Conservation (phyloP, 1,284 basidiomycete genomes). For the Malassezia brasiliensis region DNA sequence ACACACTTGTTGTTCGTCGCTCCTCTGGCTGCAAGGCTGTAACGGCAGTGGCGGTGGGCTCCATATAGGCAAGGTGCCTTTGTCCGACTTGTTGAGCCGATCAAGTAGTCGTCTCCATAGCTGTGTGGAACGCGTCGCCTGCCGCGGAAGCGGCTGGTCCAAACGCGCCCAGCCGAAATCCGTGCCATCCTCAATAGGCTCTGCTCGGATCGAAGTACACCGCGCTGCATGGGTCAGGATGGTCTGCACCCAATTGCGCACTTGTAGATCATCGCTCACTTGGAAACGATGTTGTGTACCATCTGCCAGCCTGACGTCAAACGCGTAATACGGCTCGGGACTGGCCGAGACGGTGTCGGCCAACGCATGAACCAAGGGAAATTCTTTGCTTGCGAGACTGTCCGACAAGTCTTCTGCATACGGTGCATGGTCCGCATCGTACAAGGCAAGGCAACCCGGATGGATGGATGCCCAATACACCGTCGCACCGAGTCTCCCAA, state of each 20-base stretch:
- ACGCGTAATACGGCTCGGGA: background rate
- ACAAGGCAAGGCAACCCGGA: background rate
- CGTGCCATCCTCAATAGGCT: background rate
- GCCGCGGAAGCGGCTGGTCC: background rate
- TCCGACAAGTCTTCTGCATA: background rate
- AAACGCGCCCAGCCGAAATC: background rate
- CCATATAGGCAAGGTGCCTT: background rate
- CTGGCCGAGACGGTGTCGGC: background rate
- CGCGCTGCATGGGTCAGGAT: background rate
- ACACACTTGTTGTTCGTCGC: background rate
- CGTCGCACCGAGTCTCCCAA: background rate
- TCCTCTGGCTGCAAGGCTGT: background rate
- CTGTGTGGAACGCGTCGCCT: background rate
- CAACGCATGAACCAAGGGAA: background rate
- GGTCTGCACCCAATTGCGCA: background rate
- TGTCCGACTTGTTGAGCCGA: background rate
- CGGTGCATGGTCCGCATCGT: background rate
- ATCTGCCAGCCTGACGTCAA: background rate
- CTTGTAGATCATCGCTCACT: background rate
- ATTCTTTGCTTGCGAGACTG: background rate
- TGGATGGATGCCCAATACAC: background rate
- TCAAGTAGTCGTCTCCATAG: background rate
- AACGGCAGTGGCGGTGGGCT: background rate
- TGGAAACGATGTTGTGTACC: background rate
- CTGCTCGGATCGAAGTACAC: background rate